Evolutionary conservation across 2,329 filamentous ascomycete species (phyloP), one percentile per base, ranked within the genome.

Genomic region (Trichoderma semiorbis): DNA sequence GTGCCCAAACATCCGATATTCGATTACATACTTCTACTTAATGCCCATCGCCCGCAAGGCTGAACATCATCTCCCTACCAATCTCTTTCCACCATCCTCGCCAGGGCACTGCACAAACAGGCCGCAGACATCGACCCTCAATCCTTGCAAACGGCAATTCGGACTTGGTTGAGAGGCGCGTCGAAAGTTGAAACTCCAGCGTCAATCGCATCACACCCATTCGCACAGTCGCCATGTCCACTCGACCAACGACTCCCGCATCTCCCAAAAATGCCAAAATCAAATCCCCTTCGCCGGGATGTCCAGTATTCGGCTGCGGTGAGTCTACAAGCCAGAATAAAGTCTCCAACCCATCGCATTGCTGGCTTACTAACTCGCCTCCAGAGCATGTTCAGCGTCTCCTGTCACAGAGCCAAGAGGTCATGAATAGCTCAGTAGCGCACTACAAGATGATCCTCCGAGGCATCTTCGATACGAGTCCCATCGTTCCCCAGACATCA

Each of bases 381-480:
- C 14, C 77, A 94, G 92, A 93, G 79, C 92, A 95, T 80, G 87
- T 93, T 63, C 90, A 93, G 79, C 84, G 86, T 28, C 87, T 94
- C 72, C 85, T 94, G 39, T 85, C 84, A 39, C 87, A 86, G 76
- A 86, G 84, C 60, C 88, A 89, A 74, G 88, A 90, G 74, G 87
- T 88, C 18, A 90, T 89, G 81, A 91, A 92, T 76, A 90, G 86
- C 73, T 91, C 91, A 24, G 89, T 93, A 73, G 85, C 89, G 70
- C 88, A 92, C 76, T 95, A 95, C 81, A 92, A 91, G 78, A 87
- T 89, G 77, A 88, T 93, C 72, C 84, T 94, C 50, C 87, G 90
- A 73, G 88, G 88, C 71, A 90, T 95, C 74, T 91, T 91, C 81
- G 91, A 94, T 79, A 85, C 87, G 73, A 88, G 85, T 63, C 89